Conservation (phyloP, 129 eudicot genomes). For the Lonicera japonica region DNA sequence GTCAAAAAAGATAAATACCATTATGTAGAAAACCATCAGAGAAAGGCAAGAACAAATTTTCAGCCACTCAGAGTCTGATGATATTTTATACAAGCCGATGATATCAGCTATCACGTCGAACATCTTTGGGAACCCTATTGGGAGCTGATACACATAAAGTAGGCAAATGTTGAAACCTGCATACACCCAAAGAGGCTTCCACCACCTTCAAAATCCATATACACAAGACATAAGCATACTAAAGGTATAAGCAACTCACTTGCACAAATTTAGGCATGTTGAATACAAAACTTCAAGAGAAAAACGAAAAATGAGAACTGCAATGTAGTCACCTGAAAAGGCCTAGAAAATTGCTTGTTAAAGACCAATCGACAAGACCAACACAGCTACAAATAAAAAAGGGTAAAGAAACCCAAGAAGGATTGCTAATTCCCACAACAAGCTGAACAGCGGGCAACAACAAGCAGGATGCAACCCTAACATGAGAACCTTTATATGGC, state of each 20-base stretch:
- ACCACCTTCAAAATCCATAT: conserved; percentile 63
- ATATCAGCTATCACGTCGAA: conserved; percentile 44
- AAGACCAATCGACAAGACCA: conserved; percentile 94
- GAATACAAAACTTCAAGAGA: neutral
- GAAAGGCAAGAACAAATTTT: conserved; percentile 67
- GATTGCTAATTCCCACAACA: conserved; percentile 82
- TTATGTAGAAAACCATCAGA: conserved; percentile 56
- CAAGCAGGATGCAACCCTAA: conserved; percentile 79
- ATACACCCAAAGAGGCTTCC: conserved; percentile 88
- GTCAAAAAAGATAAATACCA: conserved; percentile 48
- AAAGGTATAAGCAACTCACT: conserved; percentile 5
- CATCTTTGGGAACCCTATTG: conserved; percentile 44
- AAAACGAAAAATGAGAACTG: conserved; percentile 6
- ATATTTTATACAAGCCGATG: conserved; percentile 69
- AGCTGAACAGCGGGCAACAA: conserved; percentile 82
- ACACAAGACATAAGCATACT: conserved; percentile 21
- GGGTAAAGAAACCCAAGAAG: conserved; percentile 97
- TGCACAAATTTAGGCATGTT: no score
- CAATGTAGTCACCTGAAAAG: conserved; percentile 65
- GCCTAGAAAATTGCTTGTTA: conserved; percentile 93
- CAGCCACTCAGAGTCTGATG: conserved; percentile 64
- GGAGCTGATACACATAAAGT: conserved; percentile 80
- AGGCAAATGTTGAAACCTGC: conserved; percentile 66
- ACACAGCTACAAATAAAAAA: conserved; percentile 93
- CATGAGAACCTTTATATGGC: conserved; percentile 58